Percentiles rank a stretch among this genome's conserved stretches.
Evolutionary conservation across 192 early-diverging fungal genomes (phyloP).

Genomic region (Glomus cerebriforme): DNA sequence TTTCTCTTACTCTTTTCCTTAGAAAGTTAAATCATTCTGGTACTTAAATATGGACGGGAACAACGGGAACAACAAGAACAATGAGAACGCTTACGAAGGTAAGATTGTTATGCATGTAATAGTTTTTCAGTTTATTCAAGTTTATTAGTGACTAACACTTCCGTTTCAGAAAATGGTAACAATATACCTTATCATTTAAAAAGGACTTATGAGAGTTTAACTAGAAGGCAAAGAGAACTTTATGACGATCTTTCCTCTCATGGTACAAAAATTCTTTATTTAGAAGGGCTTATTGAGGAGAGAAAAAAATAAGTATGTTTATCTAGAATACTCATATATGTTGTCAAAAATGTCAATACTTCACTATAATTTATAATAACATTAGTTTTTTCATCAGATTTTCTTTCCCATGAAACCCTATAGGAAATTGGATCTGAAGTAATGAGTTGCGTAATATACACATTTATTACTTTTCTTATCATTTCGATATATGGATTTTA

Average conservation of each 20-base stretch:
- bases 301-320: constrained; percentile 15
- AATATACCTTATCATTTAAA: constrained; percentile 6
- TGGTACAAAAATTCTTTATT: not conserved
- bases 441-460: constrained; percentile 2
- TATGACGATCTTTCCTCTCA: not conserved
- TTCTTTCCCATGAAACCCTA: not conserved
- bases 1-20: too few relatives aligned
- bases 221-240: not conserved
- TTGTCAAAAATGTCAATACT: constrained; percentile 14
- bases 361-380: constrained; percentile 7
- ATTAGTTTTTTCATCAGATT: not conserved
- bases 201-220: constrained; percentile 9
- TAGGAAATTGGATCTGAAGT: constrained; percentile 21
- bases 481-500: constrained; percentile 5
- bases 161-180: not conserved
- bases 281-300: constrained; percentile 6
- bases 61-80: not conserved
- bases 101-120: constrained; percentile 10
- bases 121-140: constrained; percentile 18
- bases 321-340: not conserved
- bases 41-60: constrained; percentile 8
- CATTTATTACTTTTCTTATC: constrained; percentile 9
- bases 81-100: not conserved
- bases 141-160: constrained; percentile 11
- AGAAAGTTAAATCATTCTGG: not conserved